A percentile compares a stretch with the other conserved stretches of the same genome.
phyloP scores from a whole-genome alignment of 345 rosid species.

The Lenwebbia sp. region DNA sequence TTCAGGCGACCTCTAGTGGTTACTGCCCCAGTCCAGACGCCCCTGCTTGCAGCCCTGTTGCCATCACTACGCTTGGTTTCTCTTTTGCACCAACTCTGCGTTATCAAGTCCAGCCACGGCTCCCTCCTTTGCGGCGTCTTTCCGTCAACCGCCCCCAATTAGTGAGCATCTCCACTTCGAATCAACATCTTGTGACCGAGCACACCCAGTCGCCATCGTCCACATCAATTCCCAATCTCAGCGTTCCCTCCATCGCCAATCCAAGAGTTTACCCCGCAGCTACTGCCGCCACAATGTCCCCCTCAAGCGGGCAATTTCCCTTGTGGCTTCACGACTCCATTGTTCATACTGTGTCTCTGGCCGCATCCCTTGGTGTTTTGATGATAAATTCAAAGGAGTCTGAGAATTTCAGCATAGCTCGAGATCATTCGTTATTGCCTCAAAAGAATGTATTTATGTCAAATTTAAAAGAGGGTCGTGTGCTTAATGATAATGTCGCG shows the following conservation, averaged over 20 bases:
- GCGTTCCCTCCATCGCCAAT: background rate
- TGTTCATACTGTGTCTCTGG: background rate
- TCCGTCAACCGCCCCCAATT: too few species aligned
- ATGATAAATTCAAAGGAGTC: background rate
- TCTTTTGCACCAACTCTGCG: background rate
- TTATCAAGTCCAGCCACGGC: background rate
- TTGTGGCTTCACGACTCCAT: background rate
- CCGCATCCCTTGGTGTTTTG: background rate
- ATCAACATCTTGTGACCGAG: too few species aligned
- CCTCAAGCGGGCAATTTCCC: background rate
- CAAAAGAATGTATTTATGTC: background rate
- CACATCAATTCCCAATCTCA: too few species aligned
- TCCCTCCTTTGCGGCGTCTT: too few species aligned
- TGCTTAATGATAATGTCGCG: too few species aligned
- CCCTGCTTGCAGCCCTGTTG: background rate
- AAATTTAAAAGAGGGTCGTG: too few species aligned
- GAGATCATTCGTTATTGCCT: background rate
- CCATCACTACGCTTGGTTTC: background rate
- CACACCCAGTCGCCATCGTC: too few species aligned
- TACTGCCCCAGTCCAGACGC: background rate
- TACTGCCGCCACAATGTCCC: background rate
- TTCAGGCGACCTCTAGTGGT: background rate
- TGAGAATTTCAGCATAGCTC: background rate
- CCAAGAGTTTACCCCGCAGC: background rate
- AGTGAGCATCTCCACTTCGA: too few species aligned